A percentile compares a stretch with the other conserved stretches of the same genome.
These are phyloP conservation scores for Mycena rosella DNA, from an alignment of 768 basidiomycete species.

Conservation along the genomic window DNA sequence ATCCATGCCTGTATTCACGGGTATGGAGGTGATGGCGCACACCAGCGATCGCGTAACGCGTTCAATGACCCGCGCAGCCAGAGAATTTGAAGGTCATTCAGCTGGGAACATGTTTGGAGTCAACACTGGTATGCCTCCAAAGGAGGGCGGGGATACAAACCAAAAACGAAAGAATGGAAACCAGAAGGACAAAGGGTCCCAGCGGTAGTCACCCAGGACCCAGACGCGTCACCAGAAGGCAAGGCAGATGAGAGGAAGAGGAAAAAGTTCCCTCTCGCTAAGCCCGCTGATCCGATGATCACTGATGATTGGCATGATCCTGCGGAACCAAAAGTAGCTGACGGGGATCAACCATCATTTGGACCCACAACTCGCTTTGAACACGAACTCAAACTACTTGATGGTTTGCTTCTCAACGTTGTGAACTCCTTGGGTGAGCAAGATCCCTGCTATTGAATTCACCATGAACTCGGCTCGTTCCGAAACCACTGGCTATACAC, in stretches of 20 bases:
- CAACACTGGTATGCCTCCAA: background rate
- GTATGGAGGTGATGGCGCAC: background rate
- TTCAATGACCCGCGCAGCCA: background rate
- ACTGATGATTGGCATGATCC: no score
- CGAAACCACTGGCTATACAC: background rate
- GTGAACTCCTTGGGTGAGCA: conserved; percentile 2
- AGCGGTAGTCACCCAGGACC: background rate
- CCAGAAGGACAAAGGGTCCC: background rate
- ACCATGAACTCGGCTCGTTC: background rate
- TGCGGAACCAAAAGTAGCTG: background rate
- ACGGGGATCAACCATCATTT: background rate
- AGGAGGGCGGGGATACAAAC: background rate
- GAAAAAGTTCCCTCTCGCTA: background rate
- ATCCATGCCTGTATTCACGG: background rate
- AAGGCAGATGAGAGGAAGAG: no score
- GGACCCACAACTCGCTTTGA: background rate
- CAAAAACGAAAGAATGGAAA: background rate
- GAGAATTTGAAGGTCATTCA: background rate
- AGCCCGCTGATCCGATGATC: background rate
- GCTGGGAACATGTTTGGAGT: background rate
- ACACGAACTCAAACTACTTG: no score
- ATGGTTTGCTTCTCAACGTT: background rate
- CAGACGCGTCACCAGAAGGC: background rate
- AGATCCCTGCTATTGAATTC: conserved; percentile 3
- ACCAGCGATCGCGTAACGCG: background rate